Evolutionary conservation across 2,329 filamentous ascomycete species (phyloP).

Genomic region (Aspergillus pseudonomiae): DNA sequence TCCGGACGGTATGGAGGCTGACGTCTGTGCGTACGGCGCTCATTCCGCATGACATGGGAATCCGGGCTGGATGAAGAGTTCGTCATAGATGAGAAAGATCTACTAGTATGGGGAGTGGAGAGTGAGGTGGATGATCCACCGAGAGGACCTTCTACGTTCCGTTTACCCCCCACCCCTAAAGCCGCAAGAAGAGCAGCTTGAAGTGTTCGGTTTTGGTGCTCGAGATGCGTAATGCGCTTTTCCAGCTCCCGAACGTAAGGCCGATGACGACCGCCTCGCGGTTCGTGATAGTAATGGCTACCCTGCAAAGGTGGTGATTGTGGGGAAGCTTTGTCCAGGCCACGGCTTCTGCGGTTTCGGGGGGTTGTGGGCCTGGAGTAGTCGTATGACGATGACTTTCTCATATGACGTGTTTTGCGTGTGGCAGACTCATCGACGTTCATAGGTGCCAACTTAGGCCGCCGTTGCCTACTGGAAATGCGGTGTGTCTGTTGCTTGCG

Average conservation of each 20-base stretch:
- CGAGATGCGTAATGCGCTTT: slow-evolving; percentile 42
- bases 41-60: background rate
- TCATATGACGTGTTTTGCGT: slow-evolving; percentile 8
- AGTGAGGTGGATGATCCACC: slow-evolving; percentile 26
- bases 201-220: slow-evolving; percentile 47
- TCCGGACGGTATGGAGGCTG: slow-evolving; percentile 24
- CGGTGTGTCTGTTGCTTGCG: slow-evolving; percentile 14
- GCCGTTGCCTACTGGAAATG: slow-evolving; percentile 13
- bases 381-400: slow-evolving; percentile 14
- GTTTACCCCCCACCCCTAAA: slow-evolving; percentile 41
- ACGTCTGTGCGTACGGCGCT: slow-evolving; percentile 7
- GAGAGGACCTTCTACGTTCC: slow-evolving; percentile 30
- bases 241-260: slow-evolving; percentile 34
- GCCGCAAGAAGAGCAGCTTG: slow-evolving; percentile 46
- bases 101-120: slow-evolving; percentile 18
- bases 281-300: slow-evolving; percentile 24
- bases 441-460: slow-evolving; percentile 16
- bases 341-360: slow-evolving; percentile 23
- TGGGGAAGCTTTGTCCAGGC: slow-evolving; percentile 26
- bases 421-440: slow-evolving; percentile 10
- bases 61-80: slow-evolving; percentile 22
- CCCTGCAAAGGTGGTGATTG: slow-evolving; percentile 28
- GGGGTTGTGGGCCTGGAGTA: slow-evolving; percentile 26
- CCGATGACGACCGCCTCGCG: slow-evolving; percentile 21
- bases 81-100: slow-evolving; percentile 23